A percentile compares a stretch with the other conserved stretches of the same genome.
phyloP scores from a whole-genome alignment of 2,329 filamentous ascomycete genomes.

The Paraconiothyrium sp. region DNA sequence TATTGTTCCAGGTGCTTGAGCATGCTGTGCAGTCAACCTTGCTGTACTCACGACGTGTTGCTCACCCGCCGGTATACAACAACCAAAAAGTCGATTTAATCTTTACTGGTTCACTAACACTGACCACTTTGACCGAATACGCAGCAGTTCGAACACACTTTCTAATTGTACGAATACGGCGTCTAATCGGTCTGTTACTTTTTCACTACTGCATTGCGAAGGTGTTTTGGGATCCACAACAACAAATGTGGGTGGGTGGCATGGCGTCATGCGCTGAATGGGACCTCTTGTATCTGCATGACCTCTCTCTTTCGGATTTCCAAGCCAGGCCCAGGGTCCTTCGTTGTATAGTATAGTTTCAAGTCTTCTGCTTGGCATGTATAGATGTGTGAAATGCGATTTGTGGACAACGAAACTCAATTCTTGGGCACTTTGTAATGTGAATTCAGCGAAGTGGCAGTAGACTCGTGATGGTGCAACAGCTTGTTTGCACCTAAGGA shows the following conservation, averaged over 20 bases:
- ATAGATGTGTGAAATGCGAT: slow-evolving; percentile 1
- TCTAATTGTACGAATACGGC: slow-evolving; percentile 6
- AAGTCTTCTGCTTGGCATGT: not conserved
- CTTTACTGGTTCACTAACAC: not conserved
- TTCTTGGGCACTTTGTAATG: not conserved
- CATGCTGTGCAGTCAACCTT: not conserved
- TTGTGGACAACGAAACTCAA: not conserved
- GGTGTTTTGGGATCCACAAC: not conserved
- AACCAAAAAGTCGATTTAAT: not conserved
- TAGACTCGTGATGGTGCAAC: not conserved
- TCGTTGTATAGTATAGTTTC: slow-evolving; percentile 6
- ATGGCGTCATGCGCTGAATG: not conserved
- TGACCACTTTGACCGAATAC: not conserved
- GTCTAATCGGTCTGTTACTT: not conserved
- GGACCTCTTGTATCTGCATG: not conserved
- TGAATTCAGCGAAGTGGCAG: not conserved
- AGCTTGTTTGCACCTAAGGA: not conserved
- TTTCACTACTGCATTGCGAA: slow-evolving; percentile 10
- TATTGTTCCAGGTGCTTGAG: slow-evolving; percentile 17
- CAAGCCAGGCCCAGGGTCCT: not conserved
- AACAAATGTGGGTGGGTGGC: not conserved
- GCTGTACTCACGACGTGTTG: not conserved
- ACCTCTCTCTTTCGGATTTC: not conserved
- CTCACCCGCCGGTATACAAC: not conserved
- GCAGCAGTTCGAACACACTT: not conserved